These are phyloP conservation scores for Rhynchospora breviuscula DNA, from an alignment of 176 grass and related monocot genomes.

Conservation along the genomic window DNA sequence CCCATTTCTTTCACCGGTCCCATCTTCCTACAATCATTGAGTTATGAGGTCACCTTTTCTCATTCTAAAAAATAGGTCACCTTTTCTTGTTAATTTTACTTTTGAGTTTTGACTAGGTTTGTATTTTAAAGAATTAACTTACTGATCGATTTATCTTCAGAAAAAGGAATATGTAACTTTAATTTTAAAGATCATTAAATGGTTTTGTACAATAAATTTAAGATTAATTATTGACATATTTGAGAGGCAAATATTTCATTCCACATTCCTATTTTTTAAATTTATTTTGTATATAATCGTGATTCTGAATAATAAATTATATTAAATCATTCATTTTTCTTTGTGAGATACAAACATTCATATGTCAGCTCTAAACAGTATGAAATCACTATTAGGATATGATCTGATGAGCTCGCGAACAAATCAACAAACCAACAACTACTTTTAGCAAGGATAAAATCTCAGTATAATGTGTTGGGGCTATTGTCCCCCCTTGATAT, in stretches of 20 bases:
- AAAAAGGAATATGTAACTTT: not conserved
- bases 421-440: not conserved
- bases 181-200: not conserved
- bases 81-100: not conserved
- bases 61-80: too few species aligned
- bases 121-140: not conserved
- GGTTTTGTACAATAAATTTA: not conserved
- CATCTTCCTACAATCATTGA: constrained; percentile 29
- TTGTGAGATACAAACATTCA: not conserved
- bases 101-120: not conserved
- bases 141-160: not conserved
- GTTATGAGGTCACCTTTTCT: not conserved
- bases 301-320: not conserved
- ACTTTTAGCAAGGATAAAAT: not conserved
- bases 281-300: not conserved
- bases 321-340: not conserved
- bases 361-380: not conserved
- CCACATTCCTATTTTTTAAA: not conserved
- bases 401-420: not conserved
- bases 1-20: constrained; percentile 19
- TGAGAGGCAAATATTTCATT: not conserved
- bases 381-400: too few species aligned
- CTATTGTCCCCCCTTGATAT: not conserved
- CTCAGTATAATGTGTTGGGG: not conserved
- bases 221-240: not conserved